These are phyloP conservation scores for Trapa bicornis DNA, from an alignment of 345 rosid genomes.

Conservation along the genomic window DNA sequence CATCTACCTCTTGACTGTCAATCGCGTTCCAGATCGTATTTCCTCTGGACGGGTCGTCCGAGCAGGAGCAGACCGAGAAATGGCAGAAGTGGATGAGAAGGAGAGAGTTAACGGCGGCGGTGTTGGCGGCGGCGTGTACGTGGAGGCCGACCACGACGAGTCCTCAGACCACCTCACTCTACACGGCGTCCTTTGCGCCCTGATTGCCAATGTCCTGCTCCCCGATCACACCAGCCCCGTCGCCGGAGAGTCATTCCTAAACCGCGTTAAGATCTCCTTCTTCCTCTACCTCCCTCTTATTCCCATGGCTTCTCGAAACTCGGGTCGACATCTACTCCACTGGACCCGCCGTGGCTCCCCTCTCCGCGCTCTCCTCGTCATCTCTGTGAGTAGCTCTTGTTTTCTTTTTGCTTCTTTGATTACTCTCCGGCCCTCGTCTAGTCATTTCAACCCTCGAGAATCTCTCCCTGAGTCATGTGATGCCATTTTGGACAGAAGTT, in stretches of 20 bases:
- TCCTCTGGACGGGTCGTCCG: neutral
- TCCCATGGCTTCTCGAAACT: conserved; percentile 38
- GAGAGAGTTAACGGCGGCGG: conserved; percentile 1
- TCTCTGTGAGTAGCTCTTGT: conserved; percentile 39
- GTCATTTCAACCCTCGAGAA: neutral
- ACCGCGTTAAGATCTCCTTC: conserved; percentile 37
- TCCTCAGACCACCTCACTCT: conserved; percentile 16
- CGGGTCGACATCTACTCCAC: conserved; percentile 30
- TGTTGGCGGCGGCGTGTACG: neutral
- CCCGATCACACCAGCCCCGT: conserved; percentile 24
- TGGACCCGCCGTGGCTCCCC: conserved; percentile 78
- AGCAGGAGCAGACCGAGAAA: neutral
- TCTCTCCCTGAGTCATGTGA: neutral
- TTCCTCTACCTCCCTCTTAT: conserved; percentile 39
- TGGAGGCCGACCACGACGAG: neutral
- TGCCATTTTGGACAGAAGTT: neutral
- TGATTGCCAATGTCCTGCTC: conserved; percentile 31
- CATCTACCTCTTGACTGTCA: neutral
- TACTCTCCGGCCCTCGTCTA: neutral
- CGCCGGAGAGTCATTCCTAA: conserved; percentile 30
- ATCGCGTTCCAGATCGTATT: neutral
- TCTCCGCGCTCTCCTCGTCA: conserved; percentile 73
- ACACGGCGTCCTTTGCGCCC: conserved; percentile 31
- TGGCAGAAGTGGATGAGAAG: conserved; percentile 1
- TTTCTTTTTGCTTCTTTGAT: neutral